phyloP scores from a whole-genome alignment of 2,329 filamentous ascomycete genomes.

The Diplodia corticola region DNA sequence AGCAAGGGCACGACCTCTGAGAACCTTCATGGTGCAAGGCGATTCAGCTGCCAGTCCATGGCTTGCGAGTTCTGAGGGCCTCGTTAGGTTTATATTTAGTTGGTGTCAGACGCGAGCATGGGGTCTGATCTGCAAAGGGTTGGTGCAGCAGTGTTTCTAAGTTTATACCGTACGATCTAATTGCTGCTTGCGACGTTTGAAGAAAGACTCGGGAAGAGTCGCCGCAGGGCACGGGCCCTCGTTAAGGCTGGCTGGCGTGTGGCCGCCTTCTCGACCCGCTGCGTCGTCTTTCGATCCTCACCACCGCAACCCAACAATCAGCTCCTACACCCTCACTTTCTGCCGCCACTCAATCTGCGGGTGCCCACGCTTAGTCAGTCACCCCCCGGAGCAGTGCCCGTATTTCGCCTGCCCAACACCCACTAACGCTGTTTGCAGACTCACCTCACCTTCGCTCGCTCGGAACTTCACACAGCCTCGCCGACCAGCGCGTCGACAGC shows the following conservation, averaged over 20 bases:
- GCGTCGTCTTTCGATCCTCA: conserved; percentile 1
- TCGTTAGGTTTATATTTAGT: neutral
- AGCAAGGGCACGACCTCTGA: neutral
- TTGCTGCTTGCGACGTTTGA: conserved; percentile 5
- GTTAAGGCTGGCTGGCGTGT: neutral
- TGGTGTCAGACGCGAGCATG: neutral
- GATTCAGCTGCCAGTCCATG: neutral
- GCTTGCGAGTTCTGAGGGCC: neutral
- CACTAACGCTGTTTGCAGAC: neutral
- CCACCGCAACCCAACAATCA: neutral
- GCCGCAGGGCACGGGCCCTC: neutral
- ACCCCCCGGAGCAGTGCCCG: neutral
- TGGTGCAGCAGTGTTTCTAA: conserved; percentile 9
- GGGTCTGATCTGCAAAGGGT: conserved; percentile 6
- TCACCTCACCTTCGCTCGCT: conserved; percentile 17
- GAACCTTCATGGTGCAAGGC: neutral
- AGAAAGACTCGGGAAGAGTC: neutral
- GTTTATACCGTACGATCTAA: conserved; percentile 7
- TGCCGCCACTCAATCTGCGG: neutral
- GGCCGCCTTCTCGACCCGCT: neutral
- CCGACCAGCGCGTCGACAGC: neutral
- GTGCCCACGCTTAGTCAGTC: neutral
- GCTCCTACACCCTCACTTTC: neutral
- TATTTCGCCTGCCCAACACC: neutral
- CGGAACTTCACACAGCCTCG: neutral